Base-by-base conservation (phyloP, 2,329 filamentous ascomycete species). In the Graphilbum fragrans region DNA sequence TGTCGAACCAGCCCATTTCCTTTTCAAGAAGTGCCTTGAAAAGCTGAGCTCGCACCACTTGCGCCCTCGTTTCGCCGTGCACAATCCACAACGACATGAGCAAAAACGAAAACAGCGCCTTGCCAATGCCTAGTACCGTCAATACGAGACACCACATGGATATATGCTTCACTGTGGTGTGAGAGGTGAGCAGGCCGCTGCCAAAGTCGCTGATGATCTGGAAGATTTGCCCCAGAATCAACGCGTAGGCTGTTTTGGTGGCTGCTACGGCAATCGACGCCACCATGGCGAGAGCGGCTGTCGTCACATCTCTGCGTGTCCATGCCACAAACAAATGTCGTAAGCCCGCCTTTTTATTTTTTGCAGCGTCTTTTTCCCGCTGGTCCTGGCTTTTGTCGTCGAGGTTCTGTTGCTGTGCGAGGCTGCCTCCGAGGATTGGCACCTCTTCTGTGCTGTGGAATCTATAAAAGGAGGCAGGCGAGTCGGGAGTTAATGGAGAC, bases 1-100 rank as follows among this genome's bases (percentile, higher is more conserved):
- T 65, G 55, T 95, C 87, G 53, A 85, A 94, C 87, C 88, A 96
- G 36, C 70, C 68, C 55, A 92, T 74, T 12, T 90, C 76, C 53
- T 80, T 86, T 6, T 65, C 60, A n/a, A 94, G 56, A 29, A 96
- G 62, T 2, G 72, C 72, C 2, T 63, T 52, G 53, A 94, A 94
- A 3, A 92, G 60, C 5, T 61, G 64, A 16, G 69, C 64, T 5
- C 86, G 73, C 7, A 77, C 78, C 37, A 61, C 73, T 25, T 71
- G 73, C 1, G 82, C 86, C 49, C 94, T 86, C 2, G 86, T 52
- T 58, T 95, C 88, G 14, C 88, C 85, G 56, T 92, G 92, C 0
- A 72, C 56, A 23, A 90, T 65, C 78, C 88, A 95, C 1, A 74
- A 58, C 1, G 70, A 67, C 51, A 86, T 80, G 50, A 86, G 82